Conservation (phyloP, 1,284 basidiomycete species). For the Pascua sp. region DNA sequence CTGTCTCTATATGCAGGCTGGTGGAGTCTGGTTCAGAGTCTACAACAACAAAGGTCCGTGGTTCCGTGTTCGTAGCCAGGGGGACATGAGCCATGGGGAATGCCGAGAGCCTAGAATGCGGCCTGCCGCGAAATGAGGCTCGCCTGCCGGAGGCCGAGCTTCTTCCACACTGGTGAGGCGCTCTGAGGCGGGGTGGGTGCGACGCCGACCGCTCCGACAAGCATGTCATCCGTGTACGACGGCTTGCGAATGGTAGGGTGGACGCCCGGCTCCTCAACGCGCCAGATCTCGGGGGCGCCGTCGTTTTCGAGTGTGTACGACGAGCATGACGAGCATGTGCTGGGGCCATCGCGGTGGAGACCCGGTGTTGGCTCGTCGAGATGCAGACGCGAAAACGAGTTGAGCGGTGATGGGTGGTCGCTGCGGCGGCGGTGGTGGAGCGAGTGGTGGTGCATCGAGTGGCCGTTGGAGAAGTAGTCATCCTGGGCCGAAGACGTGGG, state of each 20-base stretch:
- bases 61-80: too few relatives aligned
- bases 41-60: background rate
- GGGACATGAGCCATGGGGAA: background rate
- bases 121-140: slow-evolving; percentile 8
- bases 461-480: slow-evolving; percentile 16
- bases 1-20: background rate
- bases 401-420: slow-evolving; percentile 11
- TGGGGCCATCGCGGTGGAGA: slow-evolving; percentile 10
- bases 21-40: background rate
- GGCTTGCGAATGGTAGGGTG: background rate
- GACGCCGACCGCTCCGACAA: background rate
- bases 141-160: slow-evolving; percentile 13
- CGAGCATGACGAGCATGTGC: slow-evolving; percentile 15
- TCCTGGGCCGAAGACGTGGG: too few relatives aligned
- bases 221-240: too few relatives aligned
- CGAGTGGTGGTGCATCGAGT: slow-evolving; percentile 4
- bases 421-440: slow-evolving; percentile 2
- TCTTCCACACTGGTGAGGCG: slow-evolving; percentile 15
- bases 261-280: slow-evolving; percentile 1
- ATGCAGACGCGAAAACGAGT: slow-evolving; percentile 11
- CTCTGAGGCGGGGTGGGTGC: background rate
- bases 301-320: slow-evolving; percentile 2
- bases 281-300: slow-evolving; percentile 9
- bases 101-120: background rate
- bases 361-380: slow-evolving; percentile 12